Conservation (phyloP, 2,329 filamentous ascomycete genomes). For the Penicillium italicum region DNA sequence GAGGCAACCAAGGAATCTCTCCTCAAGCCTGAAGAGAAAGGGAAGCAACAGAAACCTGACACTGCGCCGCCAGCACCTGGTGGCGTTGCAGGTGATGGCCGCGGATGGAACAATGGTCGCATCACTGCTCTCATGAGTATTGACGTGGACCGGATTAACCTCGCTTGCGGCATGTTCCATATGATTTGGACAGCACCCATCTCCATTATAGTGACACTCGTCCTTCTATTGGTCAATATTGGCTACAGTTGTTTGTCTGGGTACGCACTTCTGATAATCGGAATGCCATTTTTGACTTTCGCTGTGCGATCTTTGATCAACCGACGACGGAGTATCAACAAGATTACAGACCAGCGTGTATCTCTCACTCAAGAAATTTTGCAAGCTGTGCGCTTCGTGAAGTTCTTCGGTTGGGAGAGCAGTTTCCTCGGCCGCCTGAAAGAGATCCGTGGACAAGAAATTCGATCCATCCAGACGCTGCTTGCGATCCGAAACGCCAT, state of each 20-base stretch:
- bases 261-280: slow-evolving; percentile 75
- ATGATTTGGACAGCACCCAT: slow-evolving; percentile 85
- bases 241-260: slow-evolving; percentile 86
- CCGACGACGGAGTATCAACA: slow-evolving; percentile 78
- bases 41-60: slow-evolving; percentile 30
- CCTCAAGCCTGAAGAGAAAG: slow-evolving; percentile 36
- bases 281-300: slow-evolving; percentile 71
- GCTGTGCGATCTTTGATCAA: slow-evolving; percentile 74
- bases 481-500: slow-evolving; percentile 81
- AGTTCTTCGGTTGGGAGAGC: slow-evolving; percentile 93
- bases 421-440: slow-evolving; percentile 76
- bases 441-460: slow-evolving; percentile 71
- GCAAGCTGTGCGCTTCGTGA: slow-evolving; percentile 88
- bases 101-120: slow-evolving; percentile 87
- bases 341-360: slow-evolving; percentile 87
- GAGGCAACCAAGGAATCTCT: slow-evolving; percentile 42
- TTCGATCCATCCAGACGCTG: slow-evolving; percentile 77
- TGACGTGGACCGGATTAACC: slow-evolving; percentile 88
- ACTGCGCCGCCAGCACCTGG: slow-evolving; percentile 39
- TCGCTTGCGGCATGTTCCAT: slow-evolving; percentile 84
- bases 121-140: slow-evolving; percentile 94
- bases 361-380: slow-evolving; percentile 89
- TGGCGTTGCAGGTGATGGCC: slow-evolving; percentile 62
- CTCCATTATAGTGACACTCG: slow-evolving; percentile 71
- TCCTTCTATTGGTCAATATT: slow-evolving; percentile 79